phyloP scores from a whole-genome alignment of 768 basidiomycete genomes.

The Tephrocybe sp. region DNA sequence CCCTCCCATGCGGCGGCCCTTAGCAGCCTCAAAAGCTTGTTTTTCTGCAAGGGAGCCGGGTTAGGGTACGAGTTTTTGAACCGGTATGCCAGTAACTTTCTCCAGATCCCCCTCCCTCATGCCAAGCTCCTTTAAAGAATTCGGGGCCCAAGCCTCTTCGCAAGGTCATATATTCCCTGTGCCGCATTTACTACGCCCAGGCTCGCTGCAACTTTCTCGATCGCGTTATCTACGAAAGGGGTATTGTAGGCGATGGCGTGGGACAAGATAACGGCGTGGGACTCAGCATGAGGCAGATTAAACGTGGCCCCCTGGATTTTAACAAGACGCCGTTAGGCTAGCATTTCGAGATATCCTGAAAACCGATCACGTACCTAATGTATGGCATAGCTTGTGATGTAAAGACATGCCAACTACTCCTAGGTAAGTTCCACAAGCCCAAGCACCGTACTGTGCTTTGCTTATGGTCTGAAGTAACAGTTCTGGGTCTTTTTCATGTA shows the following conservation, averaged over 20 bases:
- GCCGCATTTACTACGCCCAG: slow-evolving; percentile 21
- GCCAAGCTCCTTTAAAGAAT: slow-evolving; percentile 32
- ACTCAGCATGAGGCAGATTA: slow-evolving; percentile 38
- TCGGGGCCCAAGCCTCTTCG: slow-evolving; percentile 26
- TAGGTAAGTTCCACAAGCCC: slow-evolving; percentile 31
- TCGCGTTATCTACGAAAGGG: slow-evolving; percentile 26
- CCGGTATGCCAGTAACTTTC: slow-evolving; percentile 33
- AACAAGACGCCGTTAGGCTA: background rate
- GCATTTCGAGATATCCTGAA: slow-evolving; percentile 14
- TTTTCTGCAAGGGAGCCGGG: slow-evolving; percentile 34
- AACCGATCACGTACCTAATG: slow-evolving; percentile 28
- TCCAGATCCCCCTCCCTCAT: slow-evolving; percentile 39
- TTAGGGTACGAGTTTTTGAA: slow-evolving; percentile 35
- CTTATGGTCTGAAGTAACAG: slow-evolving; percentile 26
- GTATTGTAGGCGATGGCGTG: slow-evolving; percentile 39
- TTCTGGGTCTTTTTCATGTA: slow-evolving; percentile 16
- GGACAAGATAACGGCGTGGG: slow-evolving; percentile 40
- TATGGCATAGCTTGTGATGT: slow-evolving; percentile 40
- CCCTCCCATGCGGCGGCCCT: slow-evolving; percentile 29
- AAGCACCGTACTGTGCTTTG: slow-evolving; percentile 35
- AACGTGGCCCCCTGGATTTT: slow-evolving; percentile 32
- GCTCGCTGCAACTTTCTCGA: slow-evolving; percentile 29
- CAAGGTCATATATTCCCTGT: slow-evolving; percentile 22
- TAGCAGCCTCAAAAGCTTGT: slow-evolving; percentile 24
- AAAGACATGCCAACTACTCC: slow-evolving; percentile 34